Evolutionary conservation across 1,139 yeast genomes (phyloP).

Genomic region (Saccharomycopsis crataegensis): DNA sequence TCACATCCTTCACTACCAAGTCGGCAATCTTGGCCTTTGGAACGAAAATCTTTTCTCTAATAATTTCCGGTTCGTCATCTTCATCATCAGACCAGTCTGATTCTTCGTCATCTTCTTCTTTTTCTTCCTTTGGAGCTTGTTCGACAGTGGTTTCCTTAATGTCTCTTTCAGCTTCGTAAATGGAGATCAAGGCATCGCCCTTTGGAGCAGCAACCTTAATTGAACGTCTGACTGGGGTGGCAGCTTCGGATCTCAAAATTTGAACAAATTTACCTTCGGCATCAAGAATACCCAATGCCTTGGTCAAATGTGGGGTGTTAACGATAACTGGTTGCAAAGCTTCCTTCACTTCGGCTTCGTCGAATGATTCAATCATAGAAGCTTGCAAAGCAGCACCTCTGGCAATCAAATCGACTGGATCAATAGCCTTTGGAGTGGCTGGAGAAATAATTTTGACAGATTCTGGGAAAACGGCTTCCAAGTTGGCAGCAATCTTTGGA

Average conservation of each 20-base stretch:
- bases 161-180: conserved; percentile 80
- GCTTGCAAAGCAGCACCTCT: conserved; percentile 99
- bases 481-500: conserved; percentile 79
- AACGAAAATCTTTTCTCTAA: conserved; percentile 64
- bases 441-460: conserved; percentile 74
- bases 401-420: conserved; percentile 85
- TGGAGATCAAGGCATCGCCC: conserved; percentile 57
- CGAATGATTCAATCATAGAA: conserved; percentile 74
- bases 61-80: conserved; percentile 74
- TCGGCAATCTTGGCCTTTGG: conserved; percentile 76
- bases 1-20: conserved; percentile 65
- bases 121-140: conserved; percentile 47
- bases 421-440: conserved; percentile 67
- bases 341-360: conserved; percentile 79
- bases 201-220: conserved; percentile 55
- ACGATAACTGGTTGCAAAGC: conserved; percentile 80
- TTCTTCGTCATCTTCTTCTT: conserved; percentile 49
- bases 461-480: conserved; percentile 74
- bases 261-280: conserved; percentile 68
- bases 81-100: conserved; percentile 45
- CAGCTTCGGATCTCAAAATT: conserved; percentile 75
- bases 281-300: conserved; percentile 80
- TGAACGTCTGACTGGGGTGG: conserved; percentile 84
- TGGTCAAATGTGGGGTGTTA: conserved; percentile 79
- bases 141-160: conserved; percentile 73